phyloP scores from a whole-genome alignment of 2,329 filamentous ascomycete genomes.

The Neocucurbitaria cava region DNA sequence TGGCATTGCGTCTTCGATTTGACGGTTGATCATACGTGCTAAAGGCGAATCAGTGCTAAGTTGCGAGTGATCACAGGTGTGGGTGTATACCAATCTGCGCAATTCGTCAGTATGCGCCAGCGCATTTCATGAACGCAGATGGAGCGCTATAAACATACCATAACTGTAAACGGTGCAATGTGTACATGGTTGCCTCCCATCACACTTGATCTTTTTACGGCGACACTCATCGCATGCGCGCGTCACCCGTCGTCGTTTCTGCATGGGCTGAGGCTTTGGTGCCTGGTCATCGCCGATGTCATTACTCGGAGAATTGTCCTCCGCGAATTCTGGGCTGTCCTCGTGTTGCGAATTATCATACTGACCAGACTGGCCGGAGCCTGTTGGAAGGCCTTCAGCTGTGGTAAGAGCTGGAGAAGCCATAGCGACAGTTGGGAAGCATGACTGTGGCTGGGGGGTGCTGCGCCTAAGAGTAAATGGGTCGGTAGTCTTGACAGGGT shows the following conservation, averaged over 20 bases:
- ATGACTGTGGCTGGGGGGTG: constrained; percentile 40
- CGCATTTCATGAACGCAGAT: constrained; percentile 1
- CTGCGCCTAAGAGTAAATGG: constrained; percentile 42
- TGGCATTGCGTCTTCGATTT: constrained; percentile 87
- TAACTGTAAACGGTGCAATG: constrained; percentile 99
- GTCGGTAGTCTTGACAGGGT: constrained; percentile 32
- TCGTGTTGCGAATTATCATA: constrained; percentile 36
- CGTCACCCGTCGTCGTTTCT: constrained; percentile 53
- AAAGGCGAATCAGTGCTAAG: constrained; percentile 8
- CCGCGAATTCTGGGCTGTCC: constrained; percentile 39
- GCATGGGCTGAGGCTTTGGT: constrained; percentile 45
- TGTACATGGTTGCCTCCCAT: constrained; percentile 67
- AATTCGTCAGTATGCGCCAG: constrained; percentile 19
- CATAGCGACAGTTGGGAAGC: constrained; percentile 43
- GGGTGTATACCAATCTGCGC: constrained; percentile 67
- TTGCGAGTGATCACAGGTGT: neutral
- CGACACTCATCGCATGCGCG: constrained; percentile 52
- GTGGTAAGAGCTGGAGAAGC: constrained; percentile 43
- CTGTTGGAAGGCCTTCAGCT: constrained; percentile 40
- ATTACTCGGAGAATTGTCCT: constrained; percentile 43
- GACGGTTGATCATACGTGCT: constrained; percentile 91
- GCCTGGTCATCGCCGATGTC: constrained; percentile 43
- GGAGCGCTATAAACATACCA: constrained; percentile 62
- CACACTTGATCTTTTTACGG: constrained; percentile 63
- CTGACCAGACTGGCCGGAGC: constrained; percentile 32